Conservation (phyloP, 805 yeast species). For the Starmera pachycereana region DNA sequence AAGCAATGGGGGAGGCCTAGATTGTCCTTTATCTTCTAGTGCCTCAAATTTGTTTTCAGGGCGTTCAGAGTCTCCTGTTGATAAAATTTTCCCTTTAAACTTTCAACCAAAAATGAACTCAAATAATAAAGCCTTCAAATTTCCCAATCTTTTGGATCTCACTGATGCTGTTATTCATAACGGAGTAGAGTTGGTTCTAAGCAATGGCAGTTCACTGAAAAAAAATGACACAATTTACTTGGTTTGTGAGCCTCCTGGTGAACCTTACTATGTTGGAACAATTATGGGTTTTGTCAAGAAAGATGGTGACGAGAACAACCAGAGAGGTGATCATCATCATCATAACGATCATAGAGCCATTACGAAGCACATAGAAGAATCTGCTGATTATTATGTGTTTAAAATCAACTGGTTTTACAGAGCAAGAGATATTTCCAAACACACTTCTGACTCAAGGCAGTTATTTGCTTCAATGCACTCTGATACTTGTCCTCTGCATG, state of each 20-base stretch:
- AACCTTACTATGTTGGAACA: slow-evolving; percentile 84
- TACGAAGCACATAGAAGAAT: slow-evolving; percentile 20
- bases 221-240: slow-evolving; percentile 60
- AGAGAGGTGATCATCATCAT: not conserved
- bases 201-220: slow-evolving; percentile 14
- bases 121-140: slow-evolving; percentile 4
- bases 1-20: not conserved
- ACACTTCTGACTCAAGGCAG: slow-evolving; percentile 59
- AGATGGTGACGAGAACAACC: slow-evolving; percentile 12
- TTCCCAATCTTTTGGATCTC: slow-evolving; percentile 27
- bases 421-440: slow-evolving; percentile 71
- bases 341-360: slow-evolving; percentile 7
- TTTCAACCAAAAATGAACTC: slow-evolving; percentile 12
- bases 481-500: slow-evolving; percentile 67
- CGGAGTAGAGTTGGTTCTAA: slow-evolving; percentile 9
- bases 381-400: slow-evolving; percentile 45
- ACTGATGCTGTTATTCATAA: slow-evolving; percentile 26
- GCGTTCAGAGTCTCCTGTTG: slow-evolving; percentile 1
- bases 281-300: slow-evolving; percentile 59
- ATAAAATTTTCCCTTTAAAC: slow-evolving; percentile 11
- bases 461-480: slow-evolving; percentile 80
- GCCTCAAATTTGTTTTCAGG: too few species aligned
- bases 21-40: not conserved
- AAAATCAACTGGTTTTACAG: slow-evolving; percentile 89
- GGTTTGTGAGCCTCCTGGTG: slow-evolving; percentile 89